phyloP scores from a whole-genome alignment of 345 rosid species.

The Orychophragmus violaceus region DNA sequence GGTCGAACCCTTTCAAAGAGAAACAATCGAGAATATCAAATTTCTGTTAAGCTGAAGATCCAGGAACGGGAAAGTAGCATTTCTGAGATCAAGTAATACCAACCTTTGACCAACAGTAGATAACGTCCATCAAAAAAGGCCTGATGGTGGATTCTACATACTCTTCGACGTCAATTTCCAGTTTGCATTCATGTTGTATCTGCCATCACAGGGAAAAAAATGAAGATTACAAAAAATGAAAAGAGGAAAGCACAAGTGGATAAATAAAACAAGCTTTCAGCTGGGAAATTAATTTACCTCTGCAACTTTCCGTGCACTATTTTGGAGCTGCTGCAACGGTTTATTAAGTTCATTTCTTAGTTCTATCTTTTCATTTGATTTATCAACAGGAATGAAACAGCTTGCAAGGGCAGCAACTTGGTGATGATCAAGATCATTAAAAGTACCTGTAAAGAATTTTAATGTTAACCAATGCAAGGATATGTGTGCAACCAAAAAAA shows the following conservation, averaged over 20 bases:
- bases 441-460: constrained; percentile 59
- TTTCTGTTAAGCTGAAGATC: constrained; percentile 1
- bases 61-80: background rate
- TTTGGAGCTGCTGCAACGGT: constrained; percentile 95
- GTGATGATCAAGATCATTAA: constrained; percentile 94
- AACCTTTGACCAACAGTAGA: constrained; percentile 97
- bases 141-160: constrained; percentile 94
- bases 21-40: constrained; percentile 9
- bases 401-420: constrained; percentile 97
- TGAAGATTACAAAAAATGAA: background rate
- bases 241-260: background rate
- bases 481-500: background rate
- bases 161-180: constrained; percentile 83
- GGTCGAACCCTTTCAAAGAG: constrained; percentile 60
- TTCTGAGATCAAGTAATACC: constrained; percentile 23
- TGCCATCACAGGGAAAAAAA: constrained; percentile 26
- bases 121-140: constrained; percentile 91
- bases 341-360: constrained; percentile 82
- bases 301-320: constrained; percentile 93
- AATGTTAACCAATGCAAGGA: background rate
- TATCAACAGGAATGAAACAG: constrained; percentile 98
- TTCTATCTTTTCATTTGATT: constrained; percentile 78
- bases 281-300: constrained; percentile 45
- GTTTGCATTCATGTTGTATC: constrained; percentile 97
- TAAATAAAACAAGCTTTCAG: background rate